phyloP scores from a whole-genome alignment of 1,139 yeast species.

The Groenewaldozyma auringiensis region DNA sequence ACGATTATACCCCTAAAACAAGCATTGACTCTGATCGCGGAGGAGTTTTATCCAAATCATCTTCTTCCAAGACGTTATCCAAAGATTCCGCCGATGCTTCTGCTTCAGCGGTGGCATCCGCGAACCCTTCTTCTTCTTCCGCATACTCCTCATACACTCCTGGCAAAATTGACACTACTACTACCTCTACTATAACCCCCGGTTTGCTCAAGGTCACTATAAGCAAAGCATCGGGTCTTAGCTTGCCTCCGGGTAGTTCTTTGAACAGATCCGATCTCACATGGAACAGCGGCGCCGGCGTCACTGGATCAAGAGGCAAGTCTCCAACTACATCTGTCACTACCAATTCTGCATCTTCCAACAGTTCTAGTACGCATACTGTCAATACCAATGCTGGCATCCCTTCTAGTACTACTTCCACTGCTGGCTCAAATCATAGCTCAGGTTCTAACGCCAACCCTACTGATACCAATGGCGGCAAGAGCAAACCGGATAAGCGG shows the following conservation, averaged over 20 bases:
- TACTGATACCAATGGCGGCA: background rate
- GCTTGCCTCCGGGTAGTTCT: conserved; percentile 47
- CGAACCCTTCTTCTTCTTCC: conserved; percentile 5
- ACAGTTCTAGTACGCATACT: background rate
- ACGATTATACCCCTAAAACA: conserved; percentile 2
- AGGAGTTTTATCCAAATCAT: conserved; percentile 1
- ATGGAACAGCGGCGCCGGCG: conserved; percentile 12
- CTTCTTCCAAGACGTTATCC: conserved; percentile 6
- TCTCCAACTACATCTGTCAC: background rate
- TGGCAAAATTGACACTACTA: conserved; percentile 10
- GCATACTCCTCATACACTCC: conserved; percentile 8
- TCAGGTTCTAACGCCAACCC: background rate
- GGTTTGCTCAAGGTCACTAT: conserved; percentile 67
- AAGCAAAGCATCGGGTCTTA: conserved; percentile 52
- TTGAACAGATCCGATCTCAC: conserved; percentile 6
- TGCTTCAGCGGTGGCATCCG: background rate
- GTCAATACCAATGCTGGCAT: background rate
- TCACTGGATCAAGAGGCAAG: conserved; percentile 8
- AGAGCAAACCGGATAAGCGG: background rate
- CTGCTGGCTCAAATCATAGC: background rate
- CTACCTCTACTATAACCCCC: conserved; percentile 40
- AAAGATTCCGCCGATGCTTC: conserved; percentile 1
- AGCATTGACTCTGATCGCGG: conserved; percentile 3
- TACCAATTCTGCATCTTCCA: background rate
- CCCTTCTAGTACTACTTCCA: background rate